Percentiles rank a stretch among this genome's conserved stretches.
phyloP scores from a whole-genome alignment of 179 eudicot species.

The Vitellaria paradoxa region DNA sequence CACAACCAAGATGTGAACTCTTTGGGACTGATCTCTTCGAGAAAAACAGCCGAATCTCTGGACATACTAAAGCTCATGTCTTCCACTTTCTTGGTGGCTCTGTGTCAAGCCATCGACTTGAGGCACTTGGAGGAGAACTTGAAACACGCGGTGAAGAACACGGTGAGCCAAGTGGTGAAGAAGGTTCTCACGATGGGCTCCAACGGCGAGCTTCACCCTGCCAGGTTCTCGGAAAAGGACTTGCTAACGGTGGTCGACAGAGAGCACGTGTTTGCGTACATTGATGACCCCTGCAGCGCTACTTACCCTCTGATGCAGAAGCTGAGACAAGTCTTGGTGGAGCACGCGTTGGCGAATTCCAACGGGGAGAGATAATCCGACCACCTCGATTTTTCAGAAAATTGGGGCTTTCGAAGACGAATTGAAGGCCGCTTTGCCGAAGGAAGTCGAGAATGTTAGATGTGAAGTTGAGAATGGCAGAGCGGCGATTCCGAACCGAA shows the following conservation, averaged over 20 bases:
- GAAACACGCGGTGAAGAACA: conserved; percentile 35
- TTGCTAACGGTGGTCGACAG: conserved; percentile 50
- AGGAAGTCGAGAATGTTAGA: conserved; percentile 52
- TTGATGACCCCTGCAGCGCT: conserved; percentile 56
- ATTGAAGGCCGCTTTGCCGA: conserved; percentile 40
- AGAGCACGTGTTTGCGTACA: conserved; percentile 48
- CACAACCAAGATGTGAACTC: conserved; percentile 69
- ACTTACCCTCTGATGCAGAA: conserved; percentile 60
- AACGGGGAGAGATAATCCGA: conserved; percentile 35
- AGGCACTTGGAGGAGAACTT: conserved; percentile 59
- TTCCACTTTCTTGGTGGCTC: conserved; percentile 51
- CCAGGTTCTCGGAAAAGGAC: conserved; percentile 53
- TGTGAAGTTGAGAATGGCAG: conserved; percentile 26
- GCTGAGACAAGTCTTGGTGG: conserved; percentile 59
- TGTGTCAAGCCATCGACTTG: conserved; percentile 60
- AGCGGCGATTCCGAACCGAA: conserved; percentile 27
- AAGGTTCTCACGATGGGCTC: conserved; percentile 27
- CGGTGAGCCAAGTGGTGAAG: conserved; percentile 43
- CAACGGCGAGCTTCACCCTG: conserved; percentile 46
- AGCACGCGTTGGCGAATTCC: conserved; percentile 49
- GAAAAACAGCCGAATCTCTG: conserved; percentile 52
- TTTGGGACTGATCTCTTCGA: conserved; percentile 47
- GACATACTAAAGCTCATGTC: conserved; percentile 58
- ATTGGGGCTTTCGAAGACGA: conserved; percentile 63
- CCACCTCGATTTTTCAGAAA: conserved; percentile 55